Evolutionary conservation across 202 grass and related monocot species (phyloP).

Genomic region (Setaria viridis): DNA sequence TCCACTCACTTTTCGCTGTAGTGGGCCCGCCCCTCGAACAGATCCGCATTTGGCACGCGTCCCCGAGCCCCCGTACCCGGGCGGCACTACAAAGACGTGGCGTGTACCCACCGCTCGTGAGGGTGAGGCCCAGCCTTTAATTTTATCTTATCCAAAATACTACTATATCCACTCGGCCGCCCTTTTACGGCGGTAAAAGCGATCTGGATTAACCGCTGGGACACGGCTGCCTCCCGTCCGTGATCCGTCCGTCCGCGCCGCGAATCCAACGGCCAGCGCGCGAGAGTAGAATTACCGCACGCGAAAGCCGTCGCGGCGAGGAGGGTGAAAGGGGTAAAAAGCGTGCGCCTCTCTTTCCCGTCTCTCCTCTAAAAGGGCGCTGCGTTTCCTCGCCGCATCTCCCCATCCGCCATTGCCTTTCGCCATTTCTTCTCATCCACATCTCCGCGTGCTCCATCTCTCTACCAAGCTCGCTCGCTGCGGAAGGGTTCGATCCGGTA

Average conservation of each 20-base stretch:
- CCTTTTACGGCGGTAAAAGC: neutral
- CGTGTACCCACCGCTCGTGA: neutral
- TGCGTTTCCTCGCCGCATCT: slow-evolving; percentile 38
- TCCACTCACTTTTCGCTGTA: neutral
- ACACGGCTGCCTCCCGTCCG: no score
- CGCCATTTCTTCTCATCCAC: neutral
- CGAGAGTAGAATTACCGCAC: neutral
- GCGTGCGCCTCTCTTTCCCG: neutral
- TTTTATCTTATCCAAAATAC: slow-evolving; percentile 45
- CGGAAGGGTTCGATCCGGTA: neutral
- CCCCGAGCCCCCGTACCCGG: neutral
- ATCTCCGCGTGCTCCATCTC: neutral
- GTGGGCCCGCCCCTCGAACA: neutral
- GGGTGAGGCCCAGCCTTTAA: slow-evolving; percentile 13
- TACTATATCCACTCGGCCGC: slow-evolving; percentile 45
- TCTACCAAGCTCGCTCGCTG: neutral
- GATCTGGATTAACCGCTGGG: neutral
- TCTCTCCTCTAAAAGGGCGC: neutral
- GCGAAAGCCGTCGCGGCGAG: slow-evolving; percentile 3
- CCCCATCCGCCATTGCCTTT: slow-evolving; percentile 24
- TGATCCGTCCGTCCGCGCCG: neutral
- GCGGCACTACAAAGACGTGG: neutral
- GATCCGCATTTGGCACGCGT: neutral
- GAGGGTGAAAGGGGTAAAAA: neutral
- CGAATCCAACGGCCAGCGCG: neutral